Evolutionary conservation across 305 asterid genomes (phyloP).

Genomic region (Fraxinus paxiana): DNA sequence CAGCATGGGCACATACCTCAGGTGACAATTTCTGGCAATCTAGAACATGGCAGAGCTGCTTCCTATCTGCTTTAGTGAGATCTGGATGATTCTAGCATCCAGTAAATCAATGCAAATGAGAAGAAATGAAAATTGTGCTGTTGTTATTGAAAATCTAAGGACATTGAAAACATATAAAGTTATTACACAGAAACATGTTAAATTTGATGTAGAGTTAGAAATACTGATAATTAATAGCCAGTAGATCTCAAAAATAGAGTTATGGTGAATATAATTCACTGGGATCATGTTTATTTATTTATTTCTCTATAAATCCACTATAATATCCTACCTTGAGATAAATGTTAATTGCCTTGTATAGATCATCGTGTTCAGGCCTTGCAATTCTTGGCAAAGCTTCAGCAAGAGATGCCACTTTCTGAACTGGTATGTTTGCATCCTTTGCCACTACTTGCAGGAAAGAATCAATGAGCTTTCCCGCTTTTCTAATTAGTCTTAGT

Average conservation of each 20-base stretch:
- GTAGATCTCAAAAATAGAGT: neutral
- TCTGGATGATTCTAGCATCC: slow-evolving; percentile 54
- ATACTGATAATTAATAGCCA: neutral
- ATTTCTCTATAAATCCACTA: neutral
- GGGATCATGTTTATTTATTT: neutral
- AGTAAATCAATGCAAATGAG: neutral
- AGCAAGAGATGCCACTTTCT: slow-evolving; percentile 50
- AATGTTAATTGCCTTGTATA: slow-evolving; percentile 56
- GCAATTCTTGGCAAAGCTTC: slow-evolving; percentile 64
- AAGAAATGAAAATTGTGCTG: neutral
- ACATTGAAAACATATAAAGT: neutral
- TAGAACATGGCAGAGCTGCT: slow-evolving; percentile 55
- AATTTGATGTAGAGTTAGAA: neutral
- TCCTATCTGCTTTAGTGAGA: slow-evolving; percentile 62
- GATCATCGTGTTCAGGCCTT: slow-evolving; percentile 59
- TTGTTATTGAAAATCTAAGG: neutral
- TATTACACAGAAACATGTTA: neutral
- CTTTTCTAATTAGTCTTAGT: slow-evolving; percentile 28
- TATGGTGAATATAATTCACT: neutral
- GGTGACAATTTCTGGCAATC: slow-evolving; percentile 71
- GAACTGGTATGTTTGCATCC: slow-evolving; percentile 38
- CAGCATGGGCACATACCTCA: slow-evolving; percentile 55
- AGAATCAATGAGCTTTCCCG: slow-evolving; percentile 58
- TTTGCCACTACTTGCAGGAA: slow-evolving; percentile 59
- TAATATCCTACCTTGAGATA: slow-evolving; percentile 53